Evolutionary conservation across 2,329 filamentous ascomycete genomes (phyloP).

Genomic region (Fusarium clavum): DNA sequence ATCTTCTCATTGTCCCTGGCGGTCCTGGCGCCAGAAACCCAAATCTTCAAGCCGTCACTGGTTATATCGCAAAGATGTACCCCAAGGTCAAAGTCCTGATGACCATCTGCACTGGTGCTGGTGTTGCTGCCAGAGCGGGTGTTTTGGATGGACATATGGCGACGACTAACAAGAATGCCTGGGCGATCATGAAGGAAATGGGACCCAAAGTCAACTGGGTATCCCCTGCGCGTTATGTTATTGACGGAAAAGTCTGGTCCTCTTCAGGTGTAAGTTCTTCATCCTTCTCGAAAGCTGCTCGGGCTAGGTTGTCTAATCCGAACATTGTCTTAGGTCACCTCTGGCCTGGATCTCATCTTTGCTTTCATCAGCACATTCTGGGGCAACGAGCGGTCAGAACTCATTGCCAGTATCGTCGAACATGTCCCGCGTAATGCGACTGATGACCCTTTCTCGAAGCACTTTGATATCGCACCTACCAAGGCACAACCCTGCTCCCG

Average conservation of each 20-base stretch:
- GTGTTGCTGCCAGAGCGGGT: slow-evolving; percentile 68
- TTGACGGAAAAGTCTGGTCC: slow-evolving; percentile 75
- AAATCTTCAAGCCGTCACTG: slow-evolving; percentile 52
- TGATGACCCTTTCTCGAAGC: slow-evolving; percentile 48
- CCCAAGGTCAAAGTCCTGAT: slow-evolving; percentile 66
- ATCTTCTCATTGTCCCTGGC: slow-evolving; percentile 75
- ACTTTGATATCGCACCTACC: slow-evolving; percentile 43
- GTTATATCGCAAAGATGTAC: slow-evolving; percentile 55
- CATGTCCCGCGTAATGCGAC: slow-evolving; percentile 55
- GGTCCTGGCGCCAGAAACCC: slow-evolving; percentile 61
- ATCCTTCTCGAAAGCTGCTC: background rate
- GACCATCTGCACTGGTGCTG: slow-evolving; percentile 75
- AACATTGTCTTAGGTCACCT: slow-evolving; percentile 46
- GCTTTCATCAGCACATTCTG: slow-evolving; percentile 58
- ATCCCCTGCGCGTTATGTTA: slow-evolving; percentile 70
- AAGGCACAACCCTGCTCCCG: slow-evolving; percentile 34
- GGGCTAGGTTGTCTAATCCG: background rate
- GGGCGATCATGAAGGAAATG: slow-evolving; percentile 59
- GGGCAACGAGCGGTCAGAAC: slow-evolving; percentile 59
- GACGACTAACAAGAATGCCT: slow-evolving; percentile 75
- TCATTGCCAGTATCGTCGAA: slow-evolving; percentile 63
- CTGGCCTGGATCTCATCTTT: slow-evolving; percentile 53
- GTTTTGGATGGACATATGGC: slow-evolving; percentile 69
- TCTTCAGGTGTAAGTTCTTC: slow-evolving; percentile 63
- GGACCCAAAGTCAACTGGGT: slow-evolving; percentile 70